Evolutionary conservation across 805 yeast genomes (phyloP).

Genomic region (Hermanozyma aechmeae): DNA sequence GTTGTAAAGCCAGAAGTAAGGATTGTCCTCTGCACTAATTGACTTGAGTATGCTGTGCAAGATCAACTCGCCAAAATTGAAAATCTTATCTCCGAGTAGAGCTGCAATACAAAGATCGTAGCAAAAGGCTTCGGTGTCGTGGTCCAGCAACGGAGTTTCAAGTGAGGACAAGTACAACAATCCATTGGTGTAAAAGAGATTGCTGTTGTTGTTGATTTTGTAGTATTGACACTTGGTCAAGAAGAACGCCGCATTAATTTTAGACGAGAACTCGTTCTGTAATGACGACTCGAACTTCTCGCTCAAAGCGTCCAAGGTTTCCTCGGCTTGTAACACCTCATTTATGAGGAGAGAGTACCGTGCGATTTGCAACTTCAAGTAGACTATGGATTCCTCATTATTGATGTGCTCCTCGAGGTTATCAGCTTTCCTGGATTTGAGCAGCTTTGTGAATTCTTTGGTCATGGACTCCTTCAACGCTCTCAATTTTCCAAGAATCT

Average conservation of each 20-base stretch:
- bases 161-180: slow-evolving; percentile 76
- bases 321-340: slow-evolving; percentile 49
- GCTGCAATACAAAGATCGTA: slow-evolving; percentile 82
- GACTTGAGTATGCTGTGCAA: slow-evolving; percentile 72
- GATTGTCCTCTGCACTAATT: slow-evolving; percentile 33
- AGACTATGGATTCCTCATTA: slow-evolving; percentile 46
- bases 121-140: slow-evolving; percentile 36
- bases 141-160: slow-evolving; percentile 29
- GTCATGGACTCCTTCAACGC: slow-evolving; percentile 21
- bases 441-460: slow-evolving; percentile 15
- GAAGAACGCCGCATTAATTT: slow-evolving; percentile 76
- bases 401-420: slow-evolving; percentile 25
- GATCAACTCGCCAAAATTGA: slow-evolving; percentile 91
- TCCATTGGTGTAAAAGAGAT: slow-evolving; percentile 71
- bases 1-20: slow-evolving; percentile 62
- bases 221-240: slow-evolving; percentile 69
- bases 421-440: slow-evolving; percentile 16
- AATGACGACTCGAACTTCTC: slow-evolving; percentile 41
- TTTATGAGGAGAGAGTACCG: slow-evolving; percentile 53
- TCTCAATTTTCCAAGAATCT: slow-evolving; percentile 27
- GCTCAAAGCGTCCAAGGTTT: slow-evolving; percentile 53
- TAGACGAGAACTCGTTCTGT: slow-evolving; percentile 27
- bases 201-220: slow-evolving; percentile 70
- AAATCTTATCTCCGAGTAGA: slow-evolving; percentile 80
- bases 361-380: slow-evolving; percentile 56